phyloP scores from a whole-genome alignment of 1,139 yeast species.

The Lodderomyces orthopsilosis region DNA sequence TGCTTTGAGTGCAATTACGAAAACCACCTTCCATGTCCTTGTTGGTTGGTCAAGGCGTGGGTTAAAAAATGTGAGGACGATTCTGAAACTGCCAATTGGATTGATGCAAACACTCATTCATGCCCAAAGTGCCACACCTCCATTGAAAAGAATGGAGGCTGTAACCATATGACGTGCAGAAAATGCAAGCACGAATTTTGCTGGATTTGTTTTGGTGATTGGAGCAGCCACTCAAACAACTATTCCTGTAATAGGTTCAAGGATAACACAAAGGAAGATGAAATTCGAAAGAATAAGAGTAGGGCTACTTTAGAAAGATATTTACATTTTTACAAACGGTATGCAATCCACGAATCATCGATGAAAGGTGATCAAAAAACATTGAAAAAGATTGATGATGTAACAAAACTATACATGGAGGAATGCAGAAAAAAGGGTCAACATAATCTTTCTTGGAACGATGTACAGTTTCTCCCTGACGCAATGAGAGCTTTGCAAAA shows the following conservation, averaged over 20 bases:
- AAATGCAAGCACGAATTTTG: slow-evolving; percentile 82
- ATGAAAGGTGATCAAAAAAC: slow-evolving; percentile 70
- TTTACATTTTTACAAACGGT: slow-evolving; percentile 74
- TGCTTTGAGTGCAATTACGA: slow-evolving; percentile 77
- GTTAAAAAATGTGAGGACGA: slow-evolving; percentile 78
- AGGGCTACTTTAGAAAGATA: slow-evolving; percentile 59
- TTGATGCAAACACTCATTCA: slow-evolving; percentile 78
- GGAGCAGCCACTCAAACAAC: slow-evolving; percentile 69
- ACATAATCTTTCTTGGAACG: slow-evolving; percentile 73
- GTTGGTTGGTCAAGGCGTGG: slow-evolving; percentile 72
- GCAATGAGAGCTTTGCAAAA: slow-evolving; percentile 62
- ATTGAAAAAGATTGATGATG: slow-evolving; percentile 58
- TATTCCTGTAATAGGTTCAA: slow-evolving; percentile 68
- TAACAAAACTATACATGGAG: slow-evolving; percentile 59
- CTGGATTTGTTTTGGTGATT: slow-evolving; percentile 84
- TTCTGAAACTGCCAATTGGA: slow-evolving; percentile 87
- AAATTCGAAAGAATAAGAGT: slow-evolving; percentile 31
- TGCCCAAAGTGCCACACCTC: slow-evolving; percentile 67
- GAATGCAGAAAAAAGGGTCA: slow-evolving; percentile 23
- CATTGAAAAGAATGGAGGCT: slow-evolving; percentile 90
- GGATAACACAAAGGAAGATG: slow-evolving; percentile 22
- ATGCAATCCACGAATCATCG: slow-evolving; percentile 74
- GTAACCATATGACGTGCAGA: slow-evolving; percentile 91
- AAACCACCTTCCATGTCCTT: slow-evolving; percentile 83
- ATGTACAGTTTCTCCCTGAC: slow-evolving; percentile 78